phyloP scores from a whole-genome alignment of 75 land plant species.

The Sequoiadendron giganteum region DNA sequence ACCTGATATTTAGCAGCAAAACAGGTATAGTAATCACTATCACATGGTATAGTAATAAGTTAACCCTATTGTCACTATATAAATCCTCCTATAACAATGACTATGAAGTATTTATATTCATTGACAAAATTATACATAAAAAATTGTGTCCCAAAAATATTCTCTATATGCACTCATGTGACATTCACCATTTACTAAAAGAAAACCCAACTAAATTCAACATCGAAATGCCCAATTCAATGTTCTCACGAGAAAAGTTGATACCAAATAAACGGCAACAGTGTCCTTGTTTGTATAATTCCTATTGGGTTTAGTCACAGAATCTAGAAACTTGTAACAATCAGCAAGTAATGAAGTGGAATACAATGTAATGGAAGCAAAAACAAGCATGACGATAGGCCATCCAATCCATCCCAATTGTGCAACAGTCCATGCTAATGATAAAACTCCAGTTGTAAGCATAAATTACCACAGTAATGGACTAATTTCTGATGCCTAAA shows the following conservation, averaged over 20 bases:
- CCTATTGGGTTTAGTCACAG: constrained; percentile 50
- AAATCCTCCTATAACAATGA: no score
- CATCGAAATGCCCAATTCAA: not conserved
- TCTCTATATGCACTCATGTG: no score
- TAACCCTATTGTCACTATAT: not conserved
- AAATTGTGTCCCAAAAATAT: no score
- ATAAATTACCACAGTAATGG: no score
- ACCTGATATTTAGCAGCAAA: constrained; percentile 32
- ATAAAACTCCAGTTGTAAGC: constrained; percentile 51
- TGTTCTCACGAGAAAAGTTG: not conserved
- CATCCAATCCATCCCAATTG: constrained; percentile 86
- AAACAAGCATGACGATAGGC: constrained; percentile 51
- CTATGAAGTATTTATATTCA: no score
- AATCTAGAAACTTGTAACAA: constrained; percentile 66
- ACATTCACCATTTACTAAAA: no score
- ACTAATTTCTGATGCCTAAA: no score
- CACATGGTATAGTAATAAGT: not conserved
- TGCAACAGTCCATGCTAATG: constrained; percentile 49
- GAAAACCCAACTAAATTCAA: no score
- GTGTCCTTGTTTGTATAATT: constrained; percentile 70
- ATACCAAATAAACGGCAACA: constrained; percentile 53
- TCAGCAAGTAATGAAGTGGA: constrained; percentile 60
- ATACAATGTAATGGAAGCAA: constrained; percentile 54
- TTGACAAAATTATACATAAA: no score
- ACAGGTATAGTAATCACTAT: not conserved